Evolutionary conservation across 306 rosid genomes (phyloP), one percentile per base, ranked within the genome.

Genomic region (Pachyrhizus erosus): DNA sequence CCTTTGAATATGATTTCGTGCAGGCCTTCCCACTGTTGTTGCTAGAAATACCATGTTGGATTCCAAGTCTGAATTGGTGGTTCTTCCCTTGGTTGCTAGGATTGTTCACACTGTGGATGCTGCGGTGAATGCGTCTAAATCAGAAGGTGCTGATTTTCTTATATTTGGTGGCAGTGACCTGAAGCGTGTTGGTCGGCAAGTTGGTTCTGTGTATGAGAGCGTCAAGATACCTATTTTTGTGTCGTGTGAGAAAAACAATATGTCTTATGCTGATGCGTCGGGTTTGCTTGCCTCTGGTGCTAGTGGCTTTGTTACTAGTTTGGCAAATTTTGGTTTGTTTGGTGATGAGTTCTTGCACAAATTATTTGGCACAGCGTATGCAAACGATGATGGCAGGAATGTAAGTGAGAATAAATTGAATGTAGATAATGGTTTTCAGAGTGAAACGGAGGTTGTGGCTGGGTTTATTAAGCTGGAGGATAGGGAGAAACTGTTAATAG

Each of bases 121-220:
- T 77, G 99, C 98, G 3, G 80, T 89, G 48, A 89, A 73, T 77
- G 99, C 99, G 9, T 91, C 98, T 33, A 87, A 75, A 57, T 90
- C 98, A 0, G 99, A 96, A 87, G 99, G 99, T 73, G 98, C 99
- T 71, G 98, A 96, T 87, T 96, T 91, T 86, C 94, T 96, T 84
- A 87, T 93, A 70, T 93, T 91, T 67, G 87, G 75, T 21, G 79
- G 83, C 79, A 82, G 61, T 14, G 84, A 87, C 67, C 79, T 81
- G 86, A 77, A 88, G 54, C 64, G 13, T 70, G 69, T 72, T 55
- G 66, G 70, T 48, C 46, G 31, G 75, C 90, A 86, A 29, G 73
- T 86, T 70, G 79, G 76, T 51, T 80, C 91, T 48, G 78, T 96
- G 24, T 69, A 76, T 80, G 76, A 88, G 85, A 88, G 83, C 9